Evolutionary conservation across 2,329 filamentous ascomycete species (phyloP), one percentile per base, ranked within the genome.

Genomic region (Sporothrix luriei): DNA sequence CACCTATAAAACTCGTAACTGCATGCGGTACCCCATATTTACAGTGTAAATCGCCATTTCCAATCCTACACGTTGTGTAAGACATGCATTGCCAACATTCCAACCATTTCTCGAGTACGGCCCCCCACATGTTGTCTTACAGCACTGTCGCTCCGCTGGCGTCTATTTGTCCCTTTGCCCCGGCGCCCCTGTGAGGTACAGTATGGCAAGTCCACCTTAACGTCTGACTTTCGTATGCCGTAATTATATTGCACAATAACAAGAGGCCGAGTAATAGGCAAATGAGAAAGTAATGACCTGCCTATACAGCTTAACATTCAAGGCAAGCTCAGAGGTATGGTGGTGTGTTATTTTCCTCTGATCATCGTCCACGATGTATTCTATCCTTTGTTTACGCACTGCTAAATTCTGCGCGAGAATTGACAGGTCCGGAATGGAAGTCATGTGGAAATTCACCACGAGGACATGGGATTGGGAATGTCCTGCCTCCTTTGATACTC

Each of bases 61-160:
- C 49, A 33, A 38, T n/a, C 40, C 11, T 29, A 14, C 6, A 26
- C 64, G 3, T 9, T 46, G 10, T 67, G 49, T 54, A 33, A 67
- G 65, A 67, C 65, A 67, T 54, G 38, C 49, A 43, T 64, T 21
- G n/a, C 21, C 61, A 65, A 26, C 51, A 67, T 67, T 55, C 65
- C 65, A 67, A 21, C 13, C 64, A 46, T 10, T 49, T n/a, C 5
- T 43, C 4, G 40, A 43, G 14, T 13, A 43, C 40, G 14, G 14
- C 14, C 40, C 40, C 40, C 11, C 4, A 43, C 14, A 43, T 16
- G 33, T 11, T 43, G 40, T 43, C 40, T 16, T 2, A 1, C 11
- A 13, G 11, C 40, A 43, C 13, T 3, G 14, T 43, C 26, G 13
- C 48, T 19, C 26, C 21, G n/a, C 16, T 52, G 43, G 38, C 48